phyloP scores from a whole-genome alignment of 192 early-diverging fungal species.

The Martensiomyces pterosporus region DNA sequence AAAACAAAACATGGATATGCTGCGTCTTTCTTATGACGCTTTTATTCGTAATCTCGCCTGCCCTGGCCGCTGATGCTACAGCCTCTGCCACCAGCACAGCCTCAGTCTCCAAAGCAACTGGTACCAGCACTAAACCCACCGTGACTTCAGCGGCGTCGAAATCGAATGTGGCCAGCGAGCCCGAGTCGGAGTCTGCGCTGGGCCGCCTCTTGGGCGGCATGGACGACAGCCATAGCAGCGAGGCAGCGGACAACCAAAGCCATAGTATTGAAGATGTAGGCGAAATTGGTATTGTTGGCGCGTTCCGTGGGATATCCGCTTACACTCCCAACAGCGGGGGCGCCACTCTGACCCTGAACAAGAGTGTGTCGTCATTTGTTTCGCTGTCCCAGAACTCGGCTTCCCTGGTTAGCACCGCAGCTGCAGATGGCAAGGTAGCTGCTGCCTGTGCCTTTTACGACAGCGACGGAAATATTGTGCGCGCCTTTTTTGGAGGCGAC shows the following conservation, averaged over 20 bases:
- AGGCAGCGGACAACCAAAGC: too few relatives aligned
- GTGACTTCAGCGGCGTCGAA: too few relatives aligned
- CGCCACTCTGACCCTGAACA: constrained; percentile 28
- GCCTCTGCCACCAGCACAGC: too few relatives aligned
- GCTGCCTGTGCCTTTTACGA: constrained; percentile 41
- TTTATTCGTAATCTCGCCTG: neutral
- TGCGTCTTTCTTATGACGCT: neutral
- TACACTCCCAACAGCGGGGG: constrained; percentile 24
- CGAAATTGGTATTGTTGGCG: constrained; percentile 48
- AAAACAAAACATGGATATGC: neutral
- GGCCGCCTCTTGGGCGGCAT: too few relatives aligned
- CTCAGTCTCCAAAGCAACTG: neutral
- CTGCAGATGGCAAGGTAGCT: constrained; percentile 22
- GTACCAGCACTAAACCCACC: too few relatives aligned
- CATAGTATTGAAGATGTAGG: constrained; percentile 18
- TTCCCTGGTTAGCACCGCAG: constrained; percentile 19
- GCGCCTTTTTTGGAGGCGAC: constrained; percentile 43
- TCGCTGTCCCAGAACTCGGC: constrained; percentile 31
- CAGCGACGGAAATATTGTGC: constrained; percentile 15
- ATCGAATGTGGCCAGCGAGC: neutral
- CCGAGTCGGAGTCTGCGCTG: neutral
- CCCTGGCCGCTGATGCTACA: neutral
- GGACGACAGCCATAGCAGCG: too few relatives aligned
- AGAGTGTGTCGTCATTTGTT: constrained; percentile 28
- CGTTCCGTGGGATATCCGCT: constrained; percentile 46